Conservation (phyloP, 2,329 filamentous ascomycete genomes). For the Penicillium palitans region DNA sequence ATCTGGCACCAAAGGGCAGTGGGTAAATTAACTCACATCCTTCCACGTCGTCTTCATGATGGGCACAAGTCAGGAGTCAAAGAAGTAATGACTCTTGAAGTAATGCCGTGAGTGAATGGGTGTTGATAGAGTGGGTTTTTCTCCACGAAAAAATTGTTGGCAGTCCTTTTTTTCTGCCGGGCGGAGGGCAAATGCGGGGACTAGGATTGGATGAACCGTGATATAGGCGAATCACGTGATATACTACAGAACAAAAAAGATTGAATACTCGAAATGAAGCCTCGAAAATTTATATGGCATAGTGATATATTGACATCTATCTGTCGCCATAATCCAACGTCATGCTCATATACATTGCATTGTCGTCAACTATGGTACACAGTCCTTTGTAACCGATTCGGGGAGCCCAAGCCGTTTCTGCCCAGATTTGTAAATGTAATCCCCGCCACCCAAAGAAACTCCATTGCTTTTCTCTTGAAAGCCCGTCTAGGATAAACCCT, state of each 20-base stretch:
- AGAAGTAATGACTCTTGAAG: conserved; percentile 28
- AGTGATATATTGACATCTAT: neutral
- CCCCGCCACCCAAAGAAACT: conserved; percentile 33
- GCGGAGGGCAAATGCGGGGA: conserved; percentile 24
- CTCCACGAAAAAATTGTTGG: conserved; percentile 31
- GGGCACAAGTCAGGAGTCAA: conserved; percentile 32
- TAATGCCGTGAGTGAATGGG: conserved; percentile 21
- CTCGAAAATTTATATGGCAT: neutral
- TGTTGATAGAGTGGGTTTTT: conserved; percentile 25
- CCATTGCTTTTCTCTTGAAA: conserved; percentile 36
- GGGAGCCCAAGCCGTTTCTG: conserved; percentile 15
- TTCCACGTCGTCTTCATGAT: conserved; percentile 63
- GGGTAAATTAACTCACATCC: conserved; percentile 44
- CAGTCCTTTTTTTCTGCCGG: conserved; percentile 29
- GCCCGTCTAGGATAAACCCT: conserved; percentile 21
- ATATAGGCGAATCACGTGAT: conserved; percentile 23
- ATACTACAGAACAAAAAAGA: neutral
- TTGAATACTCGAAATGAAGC: neutral
- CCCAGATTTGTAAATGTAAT: conserved; percentile 18
- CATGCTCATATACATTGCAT: conserved; percentile 23
- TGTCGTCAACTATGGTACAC: conserved; percentile 26
- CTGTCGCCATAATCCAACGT: neutral
- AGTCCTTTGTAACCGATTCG: conserved; percentile 15
- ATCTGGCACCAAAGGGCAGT: neutral
- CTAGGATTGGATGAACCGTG: conserved; percentile 19